Evolutionary conservation across 768 basidiomycete species (phyloP).

Genomic region (Panaeolus cyanescens): DNA sequence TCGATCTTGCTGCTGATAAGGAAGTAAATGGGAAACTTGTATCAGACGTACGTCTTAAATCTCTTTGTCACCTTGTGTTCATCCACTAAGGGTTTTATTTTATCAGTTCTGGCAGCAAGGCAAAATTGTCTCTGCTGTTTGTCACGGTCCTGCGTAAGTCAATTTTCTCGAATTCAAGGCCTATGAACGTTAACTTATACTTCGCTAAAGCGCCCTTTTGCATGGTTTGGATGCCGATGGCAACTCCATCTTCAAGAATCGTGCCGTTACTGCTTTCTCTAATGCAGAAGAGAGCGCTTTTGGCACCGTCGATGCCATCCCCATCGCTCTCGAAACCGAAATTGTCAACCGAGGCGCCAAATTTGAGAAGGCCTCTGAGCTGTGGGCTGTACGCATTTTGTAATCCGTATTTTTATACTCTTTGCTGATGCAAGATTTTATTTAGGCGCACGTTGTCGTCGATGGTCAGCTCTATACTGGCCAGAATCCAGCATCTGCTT

Average conservation of each 20-base stretch:
- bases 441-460: slow-evolving; percentile 50
- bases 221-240: slow-evolving; percentile 55
- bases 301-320: slow-evolving; percentile 52
- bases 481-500: slow-evolving; percentile 67
- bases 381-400: slow-evolving; percentile 53
- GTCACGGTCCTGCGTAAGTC: slow-evolving; percentile 75
- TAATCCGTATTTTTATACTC: too few species aligned
- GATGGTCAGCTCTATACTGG: slow-evolving; percentile 67
- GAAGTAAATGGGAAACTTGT: slow-evolving; percentile 56
- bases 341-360: slow-evolving; percentile 63
- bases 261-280: slow-evolving; percentile 64
- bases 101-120: slow-evolving; percentile 65
- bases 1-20: slow-evolving; percentile 65
- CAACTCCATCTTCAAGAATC: slow-evolving; percentile 65
- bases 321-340: slow-evolving; percentile 72
- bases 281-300: slow-evolving; percentile 63
- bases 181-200: not conserved
- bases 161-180: not conserved
- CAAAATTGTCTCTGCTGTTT: slow-evolving; percentile 71
- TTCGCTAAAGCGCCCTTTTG: slow-evolving; percentile 51
- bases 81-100: not conserved
- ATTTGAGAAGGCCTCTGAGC: slow-evolving; percentile 56
- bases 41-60: slow-evolving; percentile 41
- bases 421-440: not conserved
- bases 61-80: not conserved